A percentile compares a stretch with the other conserved stretches of the same genome.
phyloP scores from a whole-genome alignment of 805 yeast genomes.

The Ogataea trehaloabstinens region DNA sequence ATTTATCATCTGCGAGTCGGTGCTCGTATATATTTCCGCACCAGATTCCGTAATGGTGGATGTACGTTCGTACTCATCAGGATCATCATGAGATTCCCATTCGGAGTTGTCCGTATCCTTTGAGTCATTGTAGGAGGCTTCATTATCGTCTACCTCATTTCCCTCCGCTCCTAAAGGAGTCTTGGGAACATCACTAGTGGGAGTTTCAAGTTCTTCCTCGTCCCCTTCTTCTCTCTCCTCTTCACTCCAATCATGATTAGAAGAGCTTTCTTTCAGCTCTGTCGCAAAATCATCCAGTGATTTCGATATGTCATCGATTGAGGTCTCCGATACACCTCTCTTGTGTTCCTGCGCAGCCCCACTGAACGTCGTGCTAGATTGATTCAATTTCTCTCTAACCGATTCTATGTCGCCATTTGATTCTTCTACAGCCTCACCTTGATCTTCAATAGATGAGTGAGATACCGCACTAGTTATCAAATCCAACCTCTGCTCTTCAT shows the following conservation, averaged over 20 bases:
- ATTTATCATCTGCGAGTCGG: too few species aligned
- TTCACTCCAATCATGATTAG: not conserved
- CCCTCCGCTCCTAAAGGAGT: not conserved
- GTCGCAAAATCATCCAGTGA: conserved; percentile 18
- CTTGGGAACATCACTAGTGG: too few species aligned
- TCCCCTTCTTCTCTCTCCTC: not conserved
- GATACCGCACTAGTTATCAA: too few species aligned
- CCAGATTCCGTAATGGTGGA: not conserved
- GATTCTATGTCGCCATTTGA: not conserved
- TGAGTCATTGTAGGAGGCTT: not conserved
- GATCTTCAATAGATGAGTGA: too few species aligned
- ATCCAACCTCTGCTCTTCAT: not conserved
- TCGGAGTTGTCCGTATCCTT: conserved; percentile 1
- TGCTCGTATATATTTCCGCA: not conserved
- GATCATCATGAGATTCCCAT: not conserved
- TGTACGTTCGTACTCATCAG: not conserved
- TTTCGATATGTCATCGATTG: conserved; percentile 15
- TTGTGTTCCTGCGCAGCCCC: not conserved
- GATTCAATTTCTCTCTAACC: not conserved
- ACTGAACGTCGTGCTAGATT: not conserved
- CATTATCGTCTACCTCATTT: not conserved
- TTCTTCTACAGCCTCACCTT: not conserved
- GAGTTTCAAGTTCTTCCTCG: not conserved
- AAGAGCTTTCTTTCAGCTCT: conserved; percentile 1
- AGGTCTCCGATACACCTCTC: conserved; percentile 4